Base-by-base conservation (phyloP, 148 eudicot genomes). In the Vaccinium darrowii region DNA sequence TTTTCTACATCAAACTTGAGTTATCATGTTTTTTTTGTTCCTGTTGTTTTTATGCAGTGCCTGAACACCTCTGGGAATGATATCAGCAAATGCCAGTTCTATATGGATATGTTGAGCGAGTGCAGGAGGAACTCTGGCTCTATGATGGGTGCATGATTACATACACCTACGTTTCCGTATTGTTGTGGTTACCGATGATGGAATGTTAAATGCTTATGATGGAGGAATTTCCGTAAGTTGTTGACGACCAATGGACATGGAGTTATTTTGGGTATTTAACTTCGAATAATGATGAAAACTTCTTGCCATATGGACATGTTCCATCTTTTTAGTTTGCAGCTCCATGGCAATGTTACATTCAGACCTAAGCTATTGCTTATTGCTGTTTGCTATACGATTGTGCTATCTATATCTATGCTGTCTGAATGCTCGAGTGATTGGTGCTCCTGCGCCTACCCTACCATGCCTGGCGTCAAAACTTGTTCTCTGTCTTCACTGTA, bases 41-140 rank as follows among this genome's bases (percentile, higher is more conserved):
- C 47, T 76, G 13, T 21, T 79, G 36, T 67, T 18, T 47, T 53
- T 10, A 2, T 87, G 92, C 93, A 92, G 98, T 95, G 94, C 85
- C 13, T 95, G 85, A 93, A 91, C 82, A 84, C 82, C 90, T 91
- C 72, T 79, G 98, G 95, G 36, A 93, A 87, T 12, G 98, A 94
- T 83, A 91, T 95, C 62, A 89, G 98, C 92, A 93, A 89, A 90
- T 95, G 98, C 84, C 98, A 95, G 86, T 93, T 94, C 90, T 95
- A 95, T 86, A 91, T 95, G 91, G 98, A 95, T 83, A 95, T 95
- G 98, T 69, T 95, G 91, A 78, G 87, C 11, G 95, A 95, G 52
- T 95, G 98, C 98, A 82, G 58, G 84, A 92, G 87, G 85, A 93
- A 86, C 93, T 89, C 98, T 15, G 93, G 94, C 11, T 85, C 91